Conservation (phyloP, 1,139 yeast species). For the Geotrichum siamense region DNA sequence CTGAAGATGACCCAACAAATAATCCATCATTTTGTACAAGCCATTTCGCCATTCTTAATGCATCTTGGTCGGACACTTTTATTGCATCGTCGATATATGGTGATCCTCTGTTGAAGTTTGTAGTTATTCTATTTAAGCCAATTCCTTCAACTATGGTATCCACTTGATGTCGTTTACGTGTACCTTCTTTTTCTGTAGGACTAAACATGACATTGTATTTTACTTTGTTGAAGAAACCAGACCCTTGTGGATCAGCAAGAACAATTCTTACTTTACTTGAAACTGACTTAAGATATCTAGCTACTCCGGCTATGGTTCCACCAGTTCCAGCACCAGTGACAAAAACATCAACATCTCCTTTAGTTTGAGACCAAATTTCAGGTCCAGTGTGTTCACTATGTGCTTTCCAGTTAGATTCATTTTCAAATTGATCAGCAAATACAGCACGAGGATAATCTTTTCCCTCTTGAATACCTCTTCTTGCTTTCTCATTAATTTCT, state of each 20-base stretch:
- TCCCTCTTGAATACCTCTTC: conserved; percentile 13
- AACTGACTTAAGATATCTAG: conserved; percentile 53
- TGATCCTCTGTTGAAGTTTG: conserved; percentile 62
- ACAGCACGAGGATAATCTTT: conserved; percentile 42
- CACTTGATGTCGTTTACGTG: conserved; percentile 90
- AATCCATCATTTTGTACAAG: conserved; percentile 78
- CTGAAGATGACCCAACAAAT: conserved; percentile 87
- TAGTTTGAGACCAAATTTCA: conserved; percentile 68
- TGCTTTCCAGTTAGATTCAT: conserved; percentile 79
- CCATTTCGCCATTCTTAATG: conserved; percentile 80
- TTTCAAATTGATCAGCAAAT: conserved; percentile 94
- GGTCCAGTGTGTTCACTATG: conserved; percentile 88
- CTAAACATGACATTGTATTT: conserved; percentile 94
- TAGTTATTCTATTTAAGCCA: conserved; percentile 80
- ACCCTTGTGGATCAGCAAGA: conserved; percentile 93
- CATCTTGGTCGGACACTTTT: conserved; percentile 71
- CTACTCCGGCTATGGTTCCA: conserved; percentile 84
- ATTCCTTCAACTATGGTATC: conserved; percentile 93
- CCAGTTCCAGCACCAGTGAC: conserved; percentile 73
- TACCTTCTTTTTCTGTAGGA: conserved; percentile 80
- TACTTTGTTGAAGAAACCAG: conserved; percentile 79
- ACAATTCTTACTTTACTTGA: conserved; percentile 35
- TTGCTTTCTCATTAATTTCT: conserved; percentile 41
- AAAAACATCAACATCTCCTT: conserved; percentile 58
- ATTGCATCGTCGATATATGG: conserved; percentile 65